phyloP scores from a whole-genome alignment of 2,329 filamentous ascomycete species.

The Cordyceps fumosorosea region DNA sequence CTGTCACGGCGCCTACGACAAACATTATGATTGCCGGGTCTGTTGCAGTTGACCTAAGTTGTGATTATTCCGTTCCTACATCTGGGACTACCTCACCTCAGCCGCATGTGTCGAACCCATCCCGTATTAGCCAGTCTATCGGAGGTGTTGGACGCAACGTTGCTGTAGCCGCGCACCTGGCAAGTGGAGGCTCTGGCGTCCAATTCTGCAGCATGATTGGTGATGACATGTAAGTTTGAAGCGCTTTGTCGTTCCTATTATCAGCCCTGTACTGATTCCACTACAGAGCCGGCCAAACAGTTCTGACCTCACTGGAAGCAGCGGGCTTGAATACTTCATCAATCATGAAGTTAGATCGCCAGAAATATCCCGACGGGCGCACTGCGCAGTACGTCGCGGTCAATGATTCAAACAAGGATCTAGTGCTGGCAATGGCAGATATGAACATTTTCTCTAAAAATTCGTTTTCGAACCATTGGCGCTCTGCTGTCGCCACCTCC shows the following conservation, averaged over 20 bases:
- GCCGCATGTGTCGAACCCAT: conserved; percentile 79
- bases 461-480: conserved; percentile 51
- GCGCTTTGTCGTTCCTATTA: neutral
- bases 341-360: conserved; percentile 49
- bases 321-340: conserved; percentile 59
- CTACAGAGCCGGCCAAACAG: conserved; percentile 61
- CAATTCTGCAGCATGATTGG: conserved; percentile 75
- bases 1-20: neutral
- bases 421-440: conserved; percentile 91
- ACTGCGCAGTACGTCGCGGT: conserved; percentile 91
- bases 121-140: conserved; percentile 71
- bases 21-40: conserved; percentile 78
- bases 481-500: conserved; percentile 46
- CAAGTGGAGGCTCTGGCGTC: conserved; percentile 53
- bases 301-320: conserved; percentile 58
- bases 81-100: conserved; percentile 34
- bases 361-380: conserved; percentile 46
- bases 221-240: conserved; percentile 57
- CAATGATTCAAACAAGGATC: conserved; percentile 75
- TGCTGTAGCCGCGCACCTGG: conserved; percentile 70
- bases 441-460: conserved; percentile 73
- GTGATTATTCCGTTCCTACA: conserved; percentile 53
- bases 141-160: conserved; percentile 93
- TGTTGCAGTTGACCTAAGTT: conserved; percentile 79
- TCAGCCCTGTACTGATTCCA: neutral